Conservation (phyloP, 2,329 filamentous ascomycete species). For the Ceratocystis ficicola region DNA sequence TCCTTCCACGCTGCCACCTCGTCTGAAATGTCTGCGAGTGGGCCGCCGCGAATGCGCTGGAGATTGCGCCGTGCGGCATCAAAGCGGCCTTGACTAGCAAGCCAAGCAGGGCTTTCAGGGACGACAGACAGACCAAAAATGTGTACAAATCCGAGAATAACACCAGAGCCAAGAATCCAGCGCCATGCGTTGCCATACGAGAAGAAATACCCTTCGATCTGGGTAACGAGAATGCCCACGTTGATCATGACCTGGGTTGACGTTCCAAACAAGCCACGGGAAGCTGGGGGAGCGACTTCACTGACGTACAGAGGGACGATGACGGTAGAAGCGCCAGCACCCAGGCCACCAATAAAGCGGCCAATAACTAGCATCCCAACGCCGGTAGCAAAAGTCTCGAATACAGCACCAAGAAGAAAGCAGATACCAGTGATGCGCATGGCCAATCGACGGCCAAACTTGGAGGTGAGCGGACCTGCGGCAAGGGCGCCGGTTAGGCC, state of each 20-base stretch:
- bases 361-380: conserved; percentile 60
- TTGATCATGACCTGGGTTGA: conserved; percentile 94
- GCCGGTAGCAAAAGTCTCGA: conserved; percentile 59
- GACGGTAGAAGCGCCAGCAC: conserved; percentile 79
- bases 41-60: conserved; percentile 67
- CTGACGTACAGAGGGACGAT: conserved; percentile 92
- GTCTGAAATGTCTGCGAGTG: conserved; percentile 53
- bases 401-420: conserved; percentile 61
- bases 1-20: conserved; percentile 52
- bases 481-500: conserved; percentile 72
- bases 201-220: conserved; percentile 75
- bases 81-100: conserved; percentile 54
- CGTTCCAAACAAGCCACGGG: conserved; percentile 65
- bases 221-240: conserved; percentile 71
- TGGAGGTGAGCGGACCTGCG: conserved; percentile 66
- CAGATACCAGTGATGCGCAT: conserved; percentile 69
- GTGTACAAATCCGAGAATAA: conserved; percentile 55
- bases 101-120: conserved; percentile 79
- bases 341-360: conserved; percentile 67
- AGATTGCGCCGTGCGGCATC: conserved; percentile 54
- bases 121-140: conserved; percentile 59
- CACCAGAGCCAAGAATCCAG: conserved; percentile 64
- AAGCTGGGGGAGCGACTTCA: conserved; percentile 65
- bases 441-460: conserved; percentile 58
- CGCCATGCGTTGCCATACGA: conserved; percentile 73